Evolutionary conservation across 306 rosid species (phyloP).

Genomic region (Abrus pulchellus): DNA sequence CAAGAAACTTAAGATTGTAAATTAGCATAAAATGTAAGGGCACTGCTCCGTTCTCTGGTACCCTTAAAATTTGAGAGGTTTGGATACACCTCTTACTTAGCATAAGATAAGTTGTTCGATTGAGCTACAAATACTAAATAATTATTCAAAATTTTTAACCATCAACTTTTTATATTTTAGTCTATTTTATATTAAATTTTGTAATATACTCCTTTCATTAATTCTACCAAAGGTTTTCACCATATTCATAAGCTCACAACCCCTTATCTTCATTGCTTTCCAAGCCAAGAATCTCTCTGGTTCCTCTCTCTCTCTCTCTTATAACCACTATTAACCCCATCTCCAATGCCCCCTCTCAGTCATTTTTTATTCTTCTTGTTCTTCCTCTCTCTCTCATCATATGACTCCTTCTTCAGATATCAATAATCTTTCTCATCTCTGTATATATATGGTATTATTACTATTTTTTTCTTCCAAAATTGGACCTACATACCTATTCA

Average conservation of each 20-base stretch:
- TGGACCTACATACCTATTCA: background rate
- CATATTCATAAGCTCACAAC: constrained; percentile 24
- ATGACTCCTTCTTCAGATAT: constrained; percentile 78
- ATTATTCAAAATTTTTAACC: too few species aligned
- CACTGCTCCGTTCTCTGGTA: too few species aligned
- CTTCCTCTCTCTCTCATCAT: constrained; percentile 6
- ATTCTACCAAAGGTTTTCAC: too few species aligned
- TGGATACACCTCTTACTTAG: too few species aligned
- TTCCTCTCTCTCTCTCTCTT: constrained; percentile 57
- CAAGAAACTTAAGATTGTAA: too few species aligned
- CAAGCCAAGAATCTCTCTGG: constrained; percentile 95
- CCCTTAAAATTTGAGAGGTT: too few species aligned
- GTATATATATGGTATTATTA: constrained; percentile 68
- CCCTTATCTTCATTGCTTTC: constrained; percentile 76
- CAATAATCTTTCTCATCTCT: constrained; percentile 86
- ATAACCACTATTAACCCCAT: constrained; percentile 67
- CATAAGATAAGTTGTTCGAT: too few species aligned
- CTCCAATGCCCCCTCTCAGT: constrained; percentile 55
- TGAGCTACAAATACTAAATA: too few species aligned
- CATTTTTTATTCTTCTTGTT: constrained; percentile 49
- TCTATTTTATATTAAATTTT: too few species aligned
- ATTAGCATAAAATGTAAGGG: too few species aligned
- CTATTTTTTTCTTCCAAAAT: background rate
- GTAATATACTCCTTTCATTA: too few species aligned
- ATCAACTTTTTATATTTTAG: too few species aligned